Percentiles rank a stretch among this genome's conserved stretches.
phyloP scores from a whole-genome alignment of 306 rosid genomes.

The Glycine tomentella region DNA sequence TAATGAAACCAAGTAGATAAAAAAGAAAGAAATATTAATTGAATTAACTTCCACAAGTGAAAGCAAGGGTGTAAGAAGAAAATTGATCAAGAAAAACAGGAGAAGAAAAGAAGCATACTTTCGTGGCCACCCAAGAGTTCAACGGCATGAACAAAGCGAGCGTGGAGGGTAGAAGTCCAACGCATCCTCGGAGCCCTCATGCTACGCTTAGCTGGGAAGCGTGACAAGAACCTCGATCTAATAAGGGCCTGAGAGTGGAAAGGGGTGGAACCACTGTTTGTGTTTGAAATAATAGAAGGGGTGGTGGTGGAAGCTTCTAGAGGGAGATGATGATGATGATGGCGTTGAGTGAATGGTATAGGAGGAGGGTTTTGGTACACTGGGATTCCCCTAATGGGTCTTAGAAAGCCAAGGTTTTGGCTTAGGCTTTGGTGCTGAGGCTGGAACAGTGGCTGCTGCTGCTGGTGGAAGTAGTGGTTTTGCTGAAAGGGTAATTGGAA shows the following conservation, averaged over 20 bases:
- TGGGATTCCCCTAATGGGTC: slow-evolving; percentile 97
- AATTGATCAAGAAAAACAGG: not conserved
- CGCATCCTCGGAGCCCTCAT: slow-evolving; percentile 99
- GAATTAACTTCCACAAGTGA: slow-evolving; percentile 31
- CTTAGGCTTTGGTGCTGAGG: slow-evolving; percentile 57
- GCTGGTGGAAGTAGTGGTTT: slow-evolving; percentile 49
- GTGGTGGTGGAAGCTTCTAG: slow-evolving; percentile 47
- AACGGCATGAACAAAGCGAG: slow-evolving; percentile 98
- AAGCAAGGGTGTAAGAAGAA: slow-evolving; percentile 34
- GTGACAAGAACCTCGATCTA: slow-evolving; percentile 79
- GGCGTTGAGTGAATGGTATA: slow-evolving; percentile 64
- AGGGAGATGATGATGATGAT: slow-evolving; percentile 39
- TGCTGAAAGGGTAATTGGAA: slow-evolving; percentile 51
- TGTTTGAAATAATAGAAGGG: slow-evolving; percentile 44
- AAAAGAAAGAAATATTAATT: not conserved
- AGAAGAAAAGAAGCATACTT: slow-evolving; percentile 60
- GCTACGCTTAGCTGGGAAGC: slow-evolving; percentile 91
- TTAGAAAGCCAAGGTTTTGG: slow-evolving; percentile 73
- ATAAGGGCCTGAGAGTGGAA: slow-evolving; percentile 67
- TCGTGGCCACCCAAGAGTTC: slow-evolving; percentile 99
- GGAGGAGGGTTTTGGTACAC: slow-evolving; percentile 81
- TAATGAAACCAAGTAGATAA: slow-evolving; percentile 29
- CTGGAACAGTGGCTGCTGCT: slow-evolving; percentile 36
- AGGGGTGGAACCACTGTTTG: slow-evolving; percentile 45
- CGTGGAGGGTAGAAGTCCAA: slow-evolving; percentile 96